A percentile compares a stretch with the other conserved stretches of the same genome.
Conservation (phyloP, 78 protist genomes). For the Tieghemostelium lacteum region DNA sequence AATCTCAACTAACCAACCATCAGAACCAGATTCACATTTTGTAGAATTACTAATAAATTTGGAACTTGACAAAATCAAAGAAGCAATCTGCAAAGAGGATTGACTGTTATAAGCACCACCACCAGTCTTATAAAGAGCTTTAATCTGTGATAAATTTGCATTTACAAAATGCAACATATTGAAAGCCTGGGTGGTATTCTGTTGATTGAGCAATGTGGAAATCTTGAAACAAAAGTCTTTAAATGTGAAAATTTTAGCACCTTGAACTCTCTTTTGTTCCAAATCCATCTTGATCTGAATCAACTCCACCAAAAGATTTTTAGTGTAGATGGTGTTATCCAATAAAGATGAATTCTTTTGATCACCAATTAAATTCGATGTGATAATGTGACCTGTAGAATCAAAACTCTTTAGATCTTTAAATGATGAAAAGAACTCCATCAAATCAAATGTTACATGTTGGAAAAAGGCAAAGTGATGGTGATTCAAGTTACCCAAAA, state of each 20-base stretch:
- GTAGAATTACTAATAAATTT: not conserved
- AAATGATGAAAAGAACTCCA: constrained; percentile 11
- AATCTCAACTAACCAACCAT: not conserved
- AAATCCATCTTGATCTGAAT: no score
- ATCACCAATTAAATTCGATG: constrained; percentile 34
- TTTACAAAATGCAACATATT: not conserved
- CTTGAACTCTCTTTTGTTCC: no score
- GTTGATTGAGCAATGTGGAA: not conserved
- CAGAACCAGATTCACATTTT: not conserved
- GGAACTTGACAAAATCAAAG: not conserved
- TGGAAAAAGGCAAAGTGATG: not conserved
- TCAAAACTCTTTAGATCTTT: not conserved
- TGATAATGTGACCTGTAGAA: constrained; percentile 9
- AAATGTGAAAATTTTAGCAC: not conserved
- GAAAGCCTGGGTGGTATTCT: not conserved
- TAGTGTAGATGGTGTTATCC: not conserved
- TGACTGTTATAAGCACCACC: not conserved
- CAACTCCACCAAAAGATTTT: not conserved
- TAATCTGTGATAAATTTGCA: not conserved
- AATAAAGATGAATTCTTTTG: not conserved
- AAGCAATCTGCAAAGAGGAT: not conserved
- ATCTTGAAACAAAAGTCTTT: not conserved
- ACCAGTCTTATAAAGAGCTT: not conserved
- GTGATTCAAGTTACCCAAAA: not conserved
- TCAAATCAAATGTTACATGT: not conserved